These are phyloP conservation scores for Betula pendula DNA, from an alignment of 306 rosid genomes.

Conservation along the genomic window DNA sequence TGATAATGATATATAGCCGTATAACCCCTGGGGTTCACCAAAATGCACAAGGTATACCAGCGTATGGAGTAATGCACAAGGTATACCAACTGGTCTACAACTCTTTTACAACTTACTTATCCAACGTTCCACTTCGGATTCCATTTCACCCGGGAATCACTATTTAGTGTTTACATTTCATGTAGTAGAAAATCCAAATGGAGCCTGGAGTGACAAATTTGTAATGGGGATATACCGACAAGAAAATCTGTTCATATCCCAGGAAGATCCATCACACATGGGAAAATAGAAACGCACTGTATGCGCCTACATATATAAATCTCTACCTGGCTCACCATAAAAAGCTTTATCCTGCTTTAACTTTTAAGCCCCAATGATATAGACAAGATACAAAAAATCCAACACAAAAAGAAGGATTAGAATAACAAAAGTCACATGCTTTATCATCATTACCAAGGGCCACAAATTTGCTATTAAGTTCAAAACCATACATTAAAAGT, in stretches of 20 bases:
- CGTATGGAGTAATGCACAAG: too few relatives aligned
- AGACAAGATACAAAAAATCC: neutral
- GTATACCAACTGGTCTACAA: too few relatives aligned
- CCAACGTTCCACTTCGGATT: too few relatives aligned
- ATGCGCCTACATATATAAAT: neutral
- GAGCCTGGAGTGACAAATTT: neutral
- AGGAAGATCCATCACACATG: neutral
- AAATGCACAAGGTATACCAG: too few relatives aligned
- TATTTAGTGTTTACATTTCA: too few relatives aligned
- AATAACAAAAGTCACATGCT: constrained; percentile 10
- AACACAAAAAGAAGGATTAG: neutral
- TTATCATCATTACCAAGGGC: constrained; percentile 19
- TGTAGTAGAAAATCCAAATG: neutral
- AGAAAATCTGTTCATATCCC: neutral
- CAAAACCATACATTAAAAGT: neutral
- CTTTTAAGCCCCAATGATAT: neutral
- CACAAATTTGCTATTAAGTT: neutral
- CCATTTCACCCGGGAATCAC: too few relatives aligned
- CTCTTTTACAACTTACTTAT: too few relatives aligned
- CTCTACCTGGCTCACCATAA: neutral
- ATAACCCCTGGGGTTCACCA: too few relatives aligned
- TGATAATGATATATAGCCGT: too few relatives aligned
- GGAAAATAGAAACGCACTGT: neutral
- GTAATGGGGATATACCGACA: neutral
- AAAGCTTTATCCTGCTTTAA: neutral